Percentiles rank a stretch among this genome's conserved stretches.
phyloP scores from a whole-genome alignment of 768 basidiomycete genomes.

The Hericium alpestre region DNA sequence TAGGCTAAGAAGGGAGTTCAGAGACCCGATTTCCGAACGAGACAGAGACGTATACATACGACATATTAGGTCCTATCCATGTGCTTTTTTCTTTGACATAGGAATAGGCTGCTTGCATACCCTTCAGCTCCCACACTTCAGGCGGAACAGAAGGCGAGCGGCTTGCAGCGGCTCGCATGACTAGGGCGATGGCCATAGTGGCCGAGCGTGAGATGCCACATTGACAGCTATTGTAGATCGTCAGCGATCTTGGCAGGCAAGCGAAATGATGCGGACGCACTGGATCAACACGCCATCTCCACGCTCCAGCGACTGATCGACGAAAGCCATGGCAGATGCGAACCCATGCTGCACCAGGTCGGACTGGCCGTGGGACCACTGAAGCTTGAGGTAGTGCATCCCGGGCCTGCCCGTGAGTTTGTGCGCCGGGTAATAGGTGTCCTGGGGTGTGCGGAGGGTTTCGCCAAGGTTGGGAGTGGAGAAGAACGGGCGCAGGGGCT shows the following conservation, averaged over 20 bases:
- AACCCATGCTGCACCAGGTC: conserved; percentile 77
- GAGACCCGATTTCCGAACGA: conserved; percentile 1
- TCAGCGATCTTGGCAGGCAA: neutral
- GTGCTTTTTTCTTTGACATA: conserved; percentile 86
- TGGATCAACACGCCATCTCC: conserved; percentile 78
- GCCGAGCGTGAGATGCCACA: conserved; percentile 90
- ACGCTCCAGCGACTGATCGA: conserved; percentile 65
- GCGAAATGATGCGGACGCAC: conserved; percentile 37
- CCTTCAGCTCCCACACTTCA: conserved; percentile 68
- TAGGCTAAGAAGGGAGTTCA: conserved; percentile 40
- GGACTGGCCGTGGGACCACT: conserved; percentile 91
- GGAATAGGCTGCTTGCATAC: conserved; percentile 84
- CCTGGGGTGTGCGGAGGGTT: conserved; percentile 16
- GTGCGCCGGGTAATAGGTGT: conserved; percentile 61
- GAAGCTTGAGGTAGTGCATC: conserved; percentile 81
- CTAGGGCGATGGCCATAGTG: conserved; percentile 80
- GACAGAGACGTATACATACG: conserved; percentile 41
- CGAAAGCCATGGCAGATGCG: conserved; percentile 68
- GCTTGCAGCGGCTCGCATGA: conserved; percentile 84
- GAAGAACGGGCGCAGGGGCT: conserved; percentile 50
- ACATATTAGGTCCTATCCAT: conserved; percentile 89
- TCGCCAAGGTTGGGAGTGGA: conserved; percentile 11
- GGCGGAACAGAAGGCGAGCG: conserved; percentile 56
- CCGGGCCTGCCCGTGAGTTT: conserved; percentile 58
- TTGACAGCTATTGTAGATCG: conserved; percentile 58